Percentiles rank a stretch among this genome's conserved stretches.
phyloP scores from a whole-genome alignment of 805 yeast species.

The Monosporozyma yasuniensis region DNA sequence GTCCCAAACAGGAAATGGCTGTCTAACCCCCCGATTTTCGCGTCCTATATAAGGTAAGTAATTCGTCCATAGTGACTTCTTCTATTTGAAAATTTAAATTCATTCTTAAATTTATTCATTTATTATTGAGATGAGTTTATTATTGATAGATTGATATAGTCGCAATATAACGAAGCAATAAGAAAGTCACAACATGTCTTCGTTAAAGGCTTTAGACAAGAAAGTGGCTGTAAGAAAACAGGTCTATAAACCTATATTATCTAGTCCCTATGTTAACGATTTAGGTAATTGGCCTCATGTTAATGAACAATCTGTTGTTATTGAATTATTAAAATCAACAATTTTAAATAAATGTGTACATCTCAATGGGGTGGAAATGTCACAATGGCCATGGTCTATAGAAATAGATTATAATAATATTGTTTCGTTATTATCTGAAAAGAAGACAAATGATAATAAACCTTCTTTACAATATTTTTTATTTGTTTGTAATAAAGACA shows the following conservation, averaged over 20 bases:
- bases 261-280: constrained; percentile 51
- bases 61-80: too few species aligned
- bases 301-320: constrained; percentile 32
- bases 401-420: constrained; percentile 41
- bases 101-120: too few species aligned
- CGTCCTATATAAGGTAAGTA: too few species aligned
- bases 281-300: constrained; percentile 35
- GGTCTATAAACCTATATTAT: constrained; percentile 55
- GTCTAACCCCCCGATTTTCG: too few species aligned
- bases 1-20: too few species aligned
- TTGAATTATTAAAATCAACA: constrained; percentile 32
- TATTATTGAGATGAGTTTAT: too few species aligned
- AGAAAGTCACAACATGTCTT: background rate
- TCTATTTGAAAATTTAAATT: too few species aligned
- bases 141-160: too few species aligned
- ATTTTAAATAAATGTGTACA: constrained; percentile 31
- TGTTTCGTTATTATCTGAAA: constrained; percentile 38
- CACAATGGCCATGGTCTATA: constrained; percentile 17
- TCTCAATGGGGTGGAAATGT: constrained; percentile 10
- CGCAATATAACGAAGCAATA: too few species aligned
- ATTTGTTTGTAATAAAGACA: constrained; percentile 54
- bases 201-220: constrained; percentile 39
- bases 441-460: constrained; percentile 23
- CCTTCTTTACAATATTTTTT: constrained; percentile 19
- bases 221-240: constrained; percentile 36